Conservation (phyloP, 345 rosid species). For the Punica granatum region DNA sequence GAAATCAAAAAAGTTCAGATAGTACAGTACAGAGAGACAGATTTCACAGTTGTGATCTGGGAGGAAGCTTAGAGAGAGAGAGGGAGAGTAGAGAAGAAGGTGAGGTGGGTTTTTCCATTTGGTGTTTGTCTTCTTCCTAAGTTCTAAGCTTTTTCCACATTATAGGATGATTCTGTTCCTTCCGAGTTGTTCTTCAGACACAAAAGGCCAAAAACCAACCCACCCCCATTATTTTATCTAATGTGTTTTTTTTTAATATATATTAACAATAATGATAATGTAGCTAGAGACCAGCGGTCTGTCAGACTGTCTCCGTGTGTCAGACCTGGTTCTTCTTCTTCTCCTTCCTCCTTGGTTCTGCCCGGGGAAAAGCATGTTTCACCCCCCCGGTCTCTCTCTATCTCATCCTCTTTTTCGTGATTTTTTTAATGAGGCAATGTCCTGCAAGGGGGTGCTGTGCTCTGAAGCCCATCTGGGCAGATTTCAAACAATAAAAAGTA, state of each 20-base stretch:
- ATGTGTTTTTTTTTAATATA: neutral
- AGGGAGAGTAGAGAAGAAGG: neutral
- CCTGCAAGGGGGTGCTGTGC: neutral
- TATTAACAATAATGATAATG: neutral
- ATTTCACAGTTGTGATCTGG: neutral
- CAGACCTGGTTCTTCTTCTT: conserved; percentile 2
- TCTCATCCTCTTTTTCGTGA: neutral
- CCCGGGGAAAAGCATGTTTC: neutral
- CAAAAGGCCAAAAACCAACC: neutral
- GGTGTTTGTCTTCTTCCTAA: neutral
- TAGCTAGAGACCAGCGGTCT: neutral
- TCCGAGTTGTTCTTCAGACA: neutral
- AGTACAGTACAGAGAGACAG: no score
- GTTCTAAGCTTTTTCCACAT: neutral
- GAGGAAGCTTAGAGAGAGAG: no score
- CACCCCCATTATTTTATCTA: neutral
- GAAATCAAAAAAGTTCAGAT: no score
- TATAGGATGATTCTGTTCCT: neutral
- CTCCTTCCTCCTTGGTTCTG: neutral
- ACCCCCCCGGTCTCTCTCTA: neutral
- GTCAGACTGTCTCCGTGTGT: neutral
- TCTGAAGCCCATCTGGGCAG: neutral
- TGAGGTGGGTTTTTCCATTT: neutral
- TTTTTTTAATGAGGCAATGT: neutral
- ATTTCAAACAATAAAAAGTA: neutral